Conservation (phyloP, 495 filamentous ascomycete species). For the Tuber melanosporum region DNA sequence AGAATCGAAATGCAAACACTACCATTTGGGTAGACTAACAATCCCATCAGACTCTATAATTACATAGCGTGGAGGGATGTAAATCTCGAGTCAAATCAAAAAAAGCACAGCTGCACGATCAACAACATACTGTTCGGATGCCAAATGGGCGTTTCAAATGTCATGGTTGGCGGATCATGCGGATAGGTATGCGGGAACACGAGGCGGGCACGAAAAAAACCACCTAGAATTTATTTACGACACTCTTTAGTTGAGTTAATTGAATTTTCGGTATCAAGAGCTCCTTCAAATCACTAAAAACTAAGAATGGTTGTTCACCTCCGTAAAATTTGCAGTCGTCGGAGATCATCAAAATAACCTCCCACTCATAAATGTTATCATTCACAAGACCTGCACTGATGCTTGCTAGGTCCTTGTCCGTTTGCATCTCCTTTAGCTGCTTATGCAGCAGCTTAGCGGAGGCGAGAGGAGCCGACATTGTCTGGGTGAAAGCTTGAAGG, state of each 20-base stretch:
- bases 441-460: slow-evolving; percentile 42
- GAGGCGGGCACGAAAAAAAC: slow-evolving; percentile 87
- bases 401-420: slow-evolving; percentile 80
- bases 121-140: slow-evolving; percentile 79
- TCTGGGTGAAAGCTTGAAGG: slow-evolving; percentile 17
- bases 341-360: slow-evolving; percentile 97
- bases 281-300: background rate
- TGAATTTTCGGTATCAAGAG: background rate
- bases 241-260: background rate
- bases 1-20: slow-evolving; percentile 96
- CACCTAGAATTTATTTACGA: slow-evolving; percentile 47
- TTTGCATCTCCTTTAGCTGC: slow-evolving; percentile 91
- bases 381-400: slow-evolving; percentile 86
- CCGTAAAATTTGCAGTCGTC: slow-evolving; percentile 96
- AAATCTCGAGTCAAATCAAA: slow-evolving; percentile 14
- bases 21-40: slow-evolving; percentile 79
- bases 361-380: slow-evolving; percentile 96
- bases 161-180: slow-evolving; percentile 86
- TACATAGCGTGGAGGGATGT: background rate
- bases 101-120: slow-evolving; percentile 25
- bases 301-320: slow-evolving; percentile 46
- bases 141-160: slow-evolving; percentile 84
- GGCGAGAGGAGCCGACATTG: slow-evolving; percentile 34
- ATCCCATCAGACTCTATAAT: slow-evolving; percentile 18
- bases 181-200: slow-evolving; percentile 96